Percentiles rank a stretch among this genome's conserved stretches.
Evolutionary conservation across 73 alveolate species (phyloP).

Genomic region (Symbiodinium natans): DNA sequence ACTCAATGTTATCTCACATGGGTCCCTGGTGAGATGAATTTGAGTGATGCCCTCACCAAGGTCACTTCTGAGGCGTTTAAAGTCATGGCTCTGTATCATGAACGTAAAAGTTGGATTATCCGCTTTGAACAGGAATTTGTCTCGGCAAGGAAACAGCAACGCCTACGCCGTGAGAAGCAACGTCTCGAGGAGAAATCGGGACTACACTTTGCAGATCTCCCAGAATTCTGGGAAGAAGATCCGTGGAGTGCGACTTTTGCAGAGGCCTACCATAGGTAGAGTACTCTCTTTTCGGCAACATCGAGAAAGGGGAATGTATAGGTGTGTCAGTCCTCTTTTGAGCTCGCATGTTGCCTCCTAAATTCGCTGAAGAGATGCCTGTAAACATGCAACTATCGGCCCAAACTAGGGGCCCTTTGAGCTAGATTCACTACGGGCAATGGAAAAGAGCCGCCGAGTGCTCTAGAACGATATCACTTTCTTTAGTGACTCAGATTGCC

Average conservation of each 20-base stretch:
- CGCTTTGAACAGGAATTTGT: neutral
- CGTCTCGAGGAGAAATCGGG: neutral
- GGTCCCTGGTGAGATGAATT: constrained; percentile 30
- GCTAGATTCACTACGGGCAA: neutral
- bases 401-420: constrained; percentile 49
- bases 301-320: neutral
- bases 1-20: neutral
- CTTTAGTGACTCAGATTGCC: neutral
- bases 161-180: neutral
- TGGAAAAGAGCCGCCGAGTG: neutral
- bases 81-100: neutral
- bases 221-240: constrained; percentile 26
- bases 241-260: neutral
- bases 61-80: neutral
- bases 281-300: neutral
- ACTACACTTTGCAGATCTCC: constrained; percentile 14
- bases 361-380: neutral
- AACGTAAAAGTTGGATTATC: neutral
- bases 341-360: neutral
- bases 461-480: neutral
- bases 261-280: neutral
- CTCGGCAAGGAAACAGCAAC: constrained; percentile 2
- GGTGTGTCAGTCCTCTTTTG: neutral
- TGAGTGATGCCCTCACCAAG: neutral
- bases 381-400: neutral